Conservation (phyloP, 805 yeast species). For the Schizosaccharomyces japonicus region DNA sequence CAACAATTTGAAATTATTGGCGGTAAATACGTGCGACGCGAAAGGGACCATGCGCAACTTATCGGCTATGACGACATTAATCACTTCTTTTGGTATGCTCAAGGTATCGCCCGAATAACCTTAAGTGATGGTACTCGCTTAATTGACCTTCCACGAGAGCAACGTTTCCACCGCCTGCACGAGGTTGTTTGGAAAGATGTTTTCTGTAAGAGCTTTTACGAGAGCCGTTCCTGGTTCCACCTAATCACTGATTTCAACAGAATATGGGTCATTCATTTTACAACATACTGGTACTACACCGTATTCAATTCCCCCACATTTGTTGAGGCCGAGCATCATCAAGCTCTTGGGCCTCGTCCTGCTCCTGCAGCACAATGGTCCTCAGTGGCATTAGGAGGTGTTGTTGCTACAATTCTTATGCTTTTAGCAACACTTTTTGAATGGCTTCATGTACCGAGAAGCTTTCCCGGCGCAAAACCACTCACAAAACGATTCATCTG, state of each 20-base stretch:
- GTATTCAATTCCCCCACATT: slow-evolving; percentile 80
- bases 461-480: slow-evolving; percentile 98
- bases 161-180: slow-evolving; percentile 71
- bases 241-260: slow-evolving; percentile 85
- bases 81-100: slow-evolving; percentile 98
- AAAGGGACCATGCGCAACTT: slow-evolving; percentile 40
- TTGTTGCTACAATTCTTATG: slow-evolving; percentile 61
- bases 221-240: slow-evolving; percentile 94
- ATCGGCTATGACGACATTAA: slow-evolving; percentile 88
- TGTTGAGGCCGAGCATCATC: slow-evolving; percentile 69
- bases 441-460: slow-evolving; percentile 90
- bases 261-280: slow-evolving; percentile 86
- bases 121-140: slow-evolving; percentile 81
- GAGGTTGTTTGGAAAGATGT: slow-evolving; percentile 81
- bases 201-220: slow-evolving; percentile 87
- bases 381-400: slow-evolving; percentile 77
- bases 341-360: slow-evolving; percentile 64
- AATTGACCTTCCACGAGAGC: slow-evolving; percentile 70
- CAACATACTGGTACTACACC: slow-evolving; percentile 82
- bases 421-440: slow-evolving; percentile 71
- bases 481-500: slow-evolving; percentile 68
- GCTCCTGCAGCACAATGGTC: slow-evolving; percentile 81
- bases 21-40: slow-evolving; percentile 36
- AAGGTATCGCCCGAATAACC: slow-evolving; percentile 81
- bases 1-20: slow-evolving; percentile 39